These are phyloP conservation scores for Hymenoscyphus occultus DNA, from an alignment of 2,329 filamentous ascomycete genomes.

Conservation along the genomic window DNA sequence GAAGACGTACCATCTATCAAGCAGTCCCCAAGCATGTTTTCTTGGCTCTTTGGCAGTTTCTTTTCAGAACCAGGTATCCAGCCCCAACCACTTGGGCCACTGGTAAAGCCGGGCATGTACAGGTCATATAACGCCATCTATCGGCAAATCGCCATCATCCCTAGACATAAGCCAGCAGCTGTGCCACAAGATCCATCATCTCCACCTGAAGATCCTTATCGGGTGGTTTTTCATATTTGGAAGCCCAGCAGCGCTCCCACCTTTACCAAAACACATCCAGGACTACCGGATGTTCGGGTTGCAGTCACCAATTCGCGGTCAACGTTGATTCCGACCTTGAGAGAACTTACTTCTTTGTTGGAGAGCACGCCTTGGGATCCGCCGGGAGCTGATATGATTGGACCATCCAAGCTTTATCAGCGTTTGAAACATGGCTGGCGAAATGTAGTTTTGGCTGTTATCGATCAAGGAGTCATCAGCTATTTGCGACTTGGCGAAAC, in stretches of 20 bases:
- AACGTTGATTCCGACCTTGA: conserved; percentile 68
- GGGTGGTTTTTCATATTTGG: conserved; percentile 78
- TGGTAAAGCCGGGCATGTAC: conserved; percentile 62
- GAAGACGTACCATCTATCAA: conserved; percentile 9
- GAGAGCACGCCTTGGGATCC: conserved; percentile 70
- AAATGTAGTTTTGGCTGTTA: conserved; percentile 81
- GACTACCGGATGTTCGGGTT: conserved; percentile 78
- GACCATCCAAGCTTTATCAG: conserved; percentile 61
- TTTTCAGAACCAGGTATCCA: conserved; percentile 28
- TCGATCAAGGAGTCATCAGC: conserved; percentile 86
- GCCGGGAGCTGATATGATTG: conserved; percentile 42
- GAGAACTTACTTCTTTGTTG: conserved; percentile 68
- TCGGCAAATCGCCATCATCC: conserved; percentile 69
- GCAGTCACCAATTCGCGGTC: conserved; percentile 75
- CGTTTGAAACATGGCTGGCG: conserved; percentile 80
- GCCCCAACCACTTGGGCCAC: conserved; percentile 46
- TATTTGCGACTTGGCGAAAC: conserved; percentile 80
- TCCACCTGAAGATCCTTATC: conserved; percentile 53
- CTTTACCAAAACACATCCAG: conserved; percentile 78
- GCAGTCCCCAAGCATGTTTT: conserved; percentile 30
- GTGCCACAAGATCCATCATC: conserved; percentile 35
- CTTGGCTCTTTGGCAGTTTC: conserved; percentile 33
- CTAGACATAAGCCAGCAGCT: conserved; percentile 60
- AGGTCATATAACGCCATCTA: conserved; percentile 71
- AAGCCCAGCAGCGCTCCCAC: conserved; percentile 58